These are phyloP conservation scores for Rhynchospora tenuis DNA, from an alignment of 176 grass and related monocot genomes.

Conservation along the genomic window DNA sequence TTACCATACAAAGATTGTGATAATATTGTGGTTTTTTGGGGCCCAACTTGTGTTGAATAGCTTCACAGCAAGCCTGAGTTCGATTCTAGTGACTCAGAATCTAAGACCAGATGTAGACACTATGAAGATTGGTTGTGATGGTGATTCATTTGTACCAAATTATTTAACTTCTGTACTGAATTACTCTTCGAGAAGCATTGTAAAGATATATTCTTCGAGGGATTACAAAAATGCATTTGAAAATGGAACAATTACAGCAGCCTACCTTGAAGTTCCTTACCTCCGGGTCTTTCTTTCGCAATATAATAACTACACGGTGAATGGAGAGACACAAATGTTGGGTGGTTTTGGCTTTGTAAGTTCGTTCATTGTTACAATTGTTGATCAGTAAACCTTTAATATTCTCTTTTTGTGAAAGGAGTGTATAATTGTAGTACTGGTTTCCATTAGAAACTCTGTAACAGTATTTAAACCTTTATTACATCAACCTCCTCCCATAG, in stretches of 20 bases:
- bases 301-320: conserved; percentile 10
- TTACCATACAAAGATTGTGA: conserved; percentile 24
- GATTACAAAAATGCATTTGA: not conserved
- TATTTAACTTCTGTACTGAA: conserved; percentile 18
- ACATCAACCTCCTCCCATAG: no score
- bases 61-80: conserved; percentile 32
- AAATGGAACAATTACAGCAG: conserved; percentile 26
- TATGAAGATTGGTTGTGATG: conserved; percentile 19
- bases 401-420: no score
- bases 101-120: not conserved
- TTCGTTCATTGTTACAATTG: not conserved
- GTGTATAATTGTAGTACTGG: no score
- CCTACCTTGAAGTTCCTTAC: conserved; percentile 28
- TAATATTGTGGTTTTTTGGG: conserved; percentile 28
- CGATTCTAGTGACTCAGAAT: conserved; percentile 19
- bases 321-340: conserved; percentile 13
- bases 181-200: not conserved
- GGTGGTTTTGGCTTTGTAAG: conserved; percentile 41
- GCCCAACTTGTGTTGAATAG: conserved; percentile 21
- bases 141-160: conserved; percentile 21
- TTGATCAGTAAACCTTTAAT: no score
- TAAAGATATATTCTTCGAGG: not conserved
- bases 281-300: conserved; percentile 28
- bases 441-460: no score
- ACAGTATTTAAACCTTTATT: no score